Evolutionary conservation across 371 early-diverging fungal species (phyloP).

Genomic region (Mortierella sp.): DNA sequence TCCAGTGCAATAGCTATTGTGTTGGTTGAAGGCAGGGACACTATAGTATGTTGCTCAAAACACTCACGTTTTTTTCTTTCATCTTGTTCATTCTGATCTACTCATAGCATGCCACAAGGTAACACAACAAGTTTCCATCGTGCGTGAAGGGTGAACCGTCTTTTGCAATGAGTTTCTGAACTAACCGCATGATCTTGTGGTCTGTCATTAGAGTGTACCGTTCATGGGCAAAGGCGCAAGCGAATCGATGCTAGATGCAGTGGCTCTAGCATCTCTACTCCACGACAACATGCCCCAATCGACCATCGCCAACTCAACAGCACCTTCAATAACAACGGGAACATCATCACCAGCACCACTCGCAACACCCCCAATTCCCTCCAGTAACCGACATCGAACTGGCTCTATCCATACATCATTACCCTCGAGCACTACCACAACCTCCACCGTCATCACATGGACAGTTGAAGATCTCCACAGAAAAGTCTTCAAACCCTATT

Average conservation of each 20-base stretch:
- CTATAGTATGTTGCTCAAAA: neutral
- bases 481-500: conserved; percentile 15
- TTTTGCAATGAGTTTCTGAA: neutral
- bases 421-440: neutral
- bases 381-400: too few relatives aligned
- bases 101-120: conserved; percentile 38
- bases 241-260: conserved; percentile 36
- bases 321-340: neutral
- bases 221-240: conserved; percentile 26
- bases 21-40: neutral
- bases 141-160: too few relatives aligned
- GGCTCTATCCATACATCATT: neutral
- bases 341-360: neutral
- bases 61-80: neutral
- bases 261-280: conserved; percentile 18
- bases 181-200: neutral
- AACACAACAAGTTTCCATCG: too few relatives aligned
- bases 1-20: too few relatives aligned
- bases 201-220: conserved; percentile 15
- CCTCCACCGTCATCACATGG: neutral
- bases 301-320: neutral
- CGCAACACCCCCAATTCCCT: too few relatives aligned
- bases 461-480: neutral
- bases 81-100: neutral
- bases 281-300: conserved; percentile 18